phyloP scores from a whole-genome alignment of 192 early-diverging fungal species.

The Pilobolus umbonatus region DNA sequence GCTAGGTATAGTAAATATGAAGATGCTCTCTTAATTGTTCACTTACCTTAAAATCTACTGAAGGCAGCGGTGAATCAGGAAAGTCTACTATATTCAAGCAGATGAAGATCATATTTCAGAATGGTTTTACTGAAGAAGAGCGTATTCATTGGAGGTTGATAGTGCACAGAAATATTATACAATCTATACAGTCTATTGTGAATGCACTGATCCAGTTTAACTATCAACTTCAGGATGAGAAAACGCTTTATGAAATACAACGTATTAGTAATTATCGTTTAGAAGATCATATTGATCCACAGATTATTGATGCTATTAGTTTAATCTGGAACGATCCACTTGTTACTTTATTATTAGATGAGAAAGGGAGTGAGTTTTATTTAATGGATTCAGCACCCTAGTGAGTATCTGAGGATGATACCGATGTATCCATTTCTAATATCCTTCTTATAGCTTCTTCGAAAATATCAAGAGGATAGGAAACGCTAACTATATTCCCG shows the following conservation, averaged over 20 bases:
- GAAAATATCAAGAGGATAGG: constrained; percentile 82
- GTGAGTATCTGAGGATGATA: constrained; percentile 41
- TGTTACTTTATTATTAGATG: constrained; percentile 57
- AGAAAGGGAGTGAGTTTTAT: constrained; percentile 76
- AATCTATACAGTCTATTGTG: constrained; percentile 76
- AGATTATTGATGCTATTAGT: constrained; percentile 63
- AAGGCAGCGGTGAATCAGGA: constrained; percentile 90
- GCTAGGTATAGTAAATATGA: constrained; percentile 43
- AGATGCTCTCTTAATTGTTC: background rate
- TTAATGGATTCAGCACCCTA: constrained; percentile 91
- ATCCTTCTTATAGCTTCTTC: constrained; percentile 68
- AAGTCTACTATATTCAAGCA: constrained; percentile 97
- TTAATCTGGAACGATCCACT: constrained; percentile 68
- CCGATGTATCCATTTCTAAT: background rate
- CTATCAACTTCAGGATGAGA: constrained; percentile 42
- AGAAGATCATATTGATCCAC: constrained; percentile 14
- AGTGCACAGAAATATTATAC: constrained; percentile 81
- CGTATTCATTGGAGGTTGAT: constrained; percentile 69
- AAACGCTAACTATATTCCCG: constrained; percentile 80
- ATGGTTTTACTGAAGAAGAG: constrained; percentile 84
- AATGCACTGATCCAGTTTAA: constrained; percentile 62
- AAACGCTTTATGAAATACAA: background rate
- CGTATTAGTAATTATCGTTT: constrained; percentile 6
- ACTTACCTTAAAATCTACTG: background rate
- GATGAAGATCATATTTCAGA: constrained; percentile 97